phyloP scores from a whole-genome alignment of 176 grass and related monocot genomes.

The Rhynchospora pubera region DNA sequence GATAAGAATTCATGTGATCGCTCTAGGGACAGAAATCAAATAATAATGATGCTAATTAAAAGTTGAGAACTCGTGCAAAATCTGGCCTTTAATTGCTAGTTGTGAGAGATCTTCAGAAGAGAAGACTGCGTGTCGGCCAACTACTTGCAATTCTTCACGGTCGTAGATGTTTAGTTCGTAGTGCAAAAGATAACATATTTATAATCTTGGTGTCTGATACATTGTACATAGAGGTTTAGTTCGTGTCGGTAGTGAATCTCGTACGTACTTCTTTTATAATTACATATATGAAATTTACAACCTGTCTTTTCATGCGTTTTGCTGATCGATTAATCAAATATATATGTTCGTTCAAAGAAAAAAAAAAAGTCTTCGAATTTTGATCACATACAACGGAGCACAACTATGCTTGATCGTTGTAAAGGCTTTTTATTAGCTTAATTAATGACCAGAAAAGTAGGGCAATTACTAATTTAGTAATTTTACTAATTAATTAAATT shows the following conservation, averaged over 20 bases:
- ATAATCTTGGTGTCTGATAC: neutral
- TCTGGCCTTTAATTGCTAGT: neutral
- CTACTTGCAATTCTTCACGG: neutral
- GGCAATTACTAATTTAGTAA: no score
- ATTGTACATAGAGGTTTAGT: neutral
- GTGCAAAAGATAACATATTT: neutral
- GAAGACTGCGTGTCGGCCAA: neutral
- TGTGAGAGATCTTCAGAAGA: neutral
- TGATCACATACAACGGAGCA: neutral
- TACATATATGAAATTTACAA: neutral
- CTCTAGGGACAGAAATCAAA: neutral
- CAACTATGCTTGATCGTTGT: neutral
- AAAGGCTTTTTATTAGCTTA: neutral
- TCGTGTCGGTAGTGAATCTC: neutral
- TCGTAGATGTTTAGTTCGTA: neutral
- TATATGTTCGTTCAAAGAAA: neutral
- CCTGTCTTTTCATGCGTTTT: neutral
- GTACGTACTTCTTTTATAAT: neutral
- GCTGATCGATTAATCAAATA: neutral
- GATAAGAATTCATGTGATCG: conserved; percentile 8
- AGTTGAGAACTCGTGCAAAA: conserved; percentile 4
- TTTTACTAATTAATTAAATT: no score
- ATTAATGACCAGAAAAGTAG: no score
- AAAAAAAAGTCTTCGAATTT: neutral
- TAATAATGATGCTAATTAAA: neutral